Base-by-base conservation (phyloP, 2,329 filamentous ascomycete genomes). In the Lasiodiplodia gonubiensis region DNA sequence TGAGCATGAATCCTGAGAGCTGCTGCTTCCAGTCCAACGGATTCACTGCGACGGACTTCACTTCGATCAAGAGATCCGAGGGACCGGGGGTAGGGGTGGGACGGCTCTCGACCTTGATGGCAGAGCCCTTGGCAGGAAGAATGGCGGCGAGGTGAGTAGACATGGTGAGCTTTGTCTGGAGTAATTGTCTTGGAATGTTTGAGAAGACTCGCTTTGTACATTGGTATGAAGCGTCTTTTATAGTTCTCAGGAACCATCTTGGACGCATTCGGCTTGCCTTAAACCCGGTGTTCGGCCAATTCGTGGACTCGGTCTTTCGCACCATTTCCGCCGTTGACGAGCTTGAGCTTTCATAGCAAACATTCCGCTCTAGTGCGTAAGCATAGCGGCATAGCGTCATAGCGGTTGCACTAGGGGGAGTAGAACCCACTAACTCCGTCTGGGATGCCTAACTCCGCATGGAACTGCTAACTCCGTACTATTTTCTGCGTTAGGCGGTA, bases 1-100 rank as follows among this genome's bases (percentile, higher is more conserved):
- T 52, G 48, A 83, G 78, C 57, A 80, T 77, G 66, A 84, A 75
- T 18, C 82, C 84, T 6, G 73, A 69, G 27, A 79, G 74, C n/a
- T 81, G 82, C 75, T 82, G 80, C 54, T 75, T 54, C 61, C 23
- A 67, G 67, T 86, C 84, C 61, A 82, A 77, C 2, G 83, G 83
- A 68, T 86, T 86, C 46, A 86, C 73, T 16, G 83, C 83, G 5
- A 85, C 72, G 3, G 83, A 81, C 61, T 82, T 82, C 70, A 85
- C 80, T 1, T 73, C 79, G 65, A 86, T 74, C 27, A 85, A 82
- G 63, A 86, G 74, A 52, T 86, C 83, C 35, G 71, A 72, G 21
- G 81, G 80, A 0, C 82, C 81, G 51, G 83, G 81, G 8, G 79
- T 80, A 4, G 82, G 83, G 0, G 83, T 85, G 0, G 74, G 69